Percentiles rank a stretch among this genome's conserved stretches.
These are phyloP conservation scores for Botrytis byssoidea DNA, from an alignment of 2,329 filamentous ascomycete genomes.

Conservation along the genomic window DNA sequence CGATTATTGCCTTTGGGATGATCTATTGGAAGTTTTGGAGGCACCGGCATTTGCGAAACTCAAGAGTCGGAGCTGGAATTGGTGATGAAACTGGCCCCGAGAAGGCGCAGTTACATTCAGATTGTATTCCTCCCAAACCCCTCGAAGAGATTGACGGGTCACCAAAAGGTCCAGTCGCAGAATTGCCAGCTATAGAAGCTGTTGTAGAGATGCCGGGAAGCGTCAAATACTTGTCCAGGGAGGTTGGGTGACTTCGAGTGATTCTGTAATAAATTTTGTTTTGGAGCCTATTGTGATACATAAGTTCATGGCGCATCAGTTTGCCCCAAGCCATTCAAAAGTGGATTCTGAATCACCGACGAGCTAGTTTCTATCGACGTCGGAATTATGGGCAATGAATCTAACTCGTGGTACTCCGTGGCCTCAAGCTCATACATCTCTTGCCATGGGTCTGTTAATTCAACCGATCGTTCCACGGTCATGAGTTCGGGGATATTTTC, in stretches of 20 bases:
- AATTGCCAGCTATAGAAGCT: slow-evolving; percentile 6
- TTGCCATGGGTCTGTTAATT: background rate
- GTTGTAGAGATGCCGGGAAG: background rate
- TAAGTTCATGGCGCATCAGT: background rate
- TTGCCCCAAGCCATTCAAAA: background rate
- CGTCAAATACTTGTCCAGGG: too few relatives aligned
- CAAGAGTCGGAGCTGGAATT: fast-evolving
- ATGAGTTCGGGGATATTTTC: background rate
- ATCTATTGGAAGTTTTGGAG: background rate
- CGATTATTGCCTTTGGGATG: background rate
- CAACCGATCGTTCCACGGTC: background rate
- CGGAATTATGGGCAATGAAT: background rate
- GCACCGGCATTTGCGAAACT: background rate
- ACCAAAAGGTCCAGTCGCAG: background rate
- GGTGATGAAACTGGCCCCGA: background rate
- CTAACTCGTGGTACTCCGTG: background rate
- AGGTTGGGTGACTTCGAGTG: background rate
- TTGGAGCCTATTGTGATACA: background rate
- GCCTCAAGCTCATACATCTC: background rate
- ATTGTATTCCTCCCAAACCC: background rate
- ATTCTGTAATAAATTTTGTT: background rate
- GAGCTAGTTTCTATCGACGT: background rate
- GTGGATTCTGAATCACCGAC: background rate
- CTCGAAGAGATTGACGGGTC: background rate
- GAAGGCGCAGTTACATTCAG: background rate